phyloP scores from a whole-genome alignment of 805 yeast genomes.

The Lipomyces anomalus region DNA sequence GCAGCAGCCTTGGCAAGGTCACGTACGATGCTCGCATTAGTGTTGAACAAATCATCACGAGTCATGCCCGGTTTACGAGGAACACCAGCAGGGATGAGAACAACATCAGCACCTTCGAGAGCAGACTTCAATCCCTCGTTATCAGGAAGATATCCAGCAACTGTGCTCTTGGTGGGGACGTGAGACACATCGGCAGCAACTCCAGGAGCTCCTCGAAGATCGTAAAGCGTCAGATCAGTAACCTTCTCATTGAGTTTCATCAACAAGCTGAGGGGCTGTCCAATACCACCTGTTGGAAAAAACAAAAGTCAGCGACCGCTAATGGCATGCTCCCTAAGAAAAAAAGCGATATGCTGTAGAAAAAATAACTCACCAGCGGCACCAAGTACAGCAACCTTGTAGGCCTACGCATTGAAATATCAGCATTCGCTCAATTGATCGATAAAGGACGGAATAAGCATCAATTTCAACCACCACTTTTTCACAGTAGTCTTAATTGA shows the following conservation, averaged over 20 bases:
- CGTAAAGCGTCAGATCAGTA: constrained; percentile 79
- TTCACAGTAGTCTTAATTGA: neutral
- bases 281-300: constrained; percentile 66
- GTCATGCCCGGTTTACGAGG: constrained; percentile 99
- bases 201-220: constrained; percentile 89
- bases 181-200: constrained; percentile 95
- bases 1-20: constrained; percentile 86
- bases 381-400: constrained; percentile 79
- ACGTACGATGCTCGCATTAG: constrained; percentile 92
- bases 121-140: constrained; percentile 65
- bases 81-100: constrained; percentile 94
- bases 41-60: constrained; percentile 93
- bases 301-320: neutral
- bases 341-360: neutral
- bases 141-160: constrained; percentile 82
- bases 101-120: constrained; percentile 63
- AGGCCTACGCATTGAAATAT: constrained; percentile 22
- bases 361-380: constrained; percentile 40
- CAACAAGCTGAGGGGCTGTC: constrained; percentile 78
- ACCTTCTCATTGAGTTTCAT: constrained; percentile 85
- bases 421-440: neutral
- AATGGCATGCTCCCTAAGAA: neutral
- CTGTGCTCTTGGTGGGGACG: constrained; percentile 85
- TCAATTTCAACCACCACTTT: neutral
- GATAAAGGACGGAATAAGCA: constrained; percentile 1